Percentiles rank a stretch among this genome's conserved stretches.
Conservation (phyloP, 139 green algal genomes). For the Coelastrella sp. region DNA sequence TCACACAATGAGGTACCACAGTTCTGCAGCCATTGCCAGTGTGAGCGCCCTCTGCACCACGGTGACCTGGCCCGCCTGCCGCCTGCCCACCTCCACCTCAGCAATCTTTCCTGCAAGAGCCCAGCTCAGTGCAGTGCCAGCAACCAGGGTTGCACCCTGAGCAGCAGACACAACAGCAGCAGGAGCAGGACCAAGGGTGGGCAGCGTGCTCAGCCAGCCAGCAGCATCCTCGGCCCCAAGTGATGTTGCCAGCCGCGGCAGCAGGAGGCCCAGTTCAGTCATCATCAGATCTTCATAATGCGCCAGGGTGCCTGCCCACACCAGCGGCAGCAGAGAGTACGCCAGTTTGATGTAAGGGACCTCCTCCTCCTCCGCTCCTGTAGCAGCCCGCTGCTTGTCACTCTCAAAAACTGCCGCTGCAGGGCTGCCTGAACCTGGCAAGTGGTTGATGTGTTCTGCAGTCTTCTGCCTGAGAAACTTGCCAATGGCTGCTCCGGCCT, state of each 20-base stretch:
- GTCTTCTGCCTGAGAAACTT: neutral
- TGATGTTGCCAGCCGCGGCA: slow-evolving; percentile 41
- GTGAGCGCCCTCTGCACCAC: neutral
- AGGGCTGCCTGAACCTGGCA: neutral
- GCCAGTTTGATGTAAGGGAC: slow-evolving; percentile 37
- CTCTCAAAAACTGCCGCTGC: neutral
- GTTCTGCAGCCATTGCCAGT: neutral
- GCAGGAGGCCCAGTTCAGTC: slow-evolving; percentile 59
- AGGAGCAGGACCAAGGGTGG: slow-evolving; percentile 28
- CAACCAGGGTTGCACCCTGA: slow-evolving; percentile 66
- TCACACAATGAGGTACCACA: neutral
- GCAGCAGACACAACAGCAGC: slow-evolving; percentile 54
- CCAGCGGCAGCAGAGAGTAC: slow-evolving; percentile 78
- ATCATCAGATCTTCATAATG: slow-evolving; percentile 67
- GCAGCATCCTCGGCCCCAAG: neutral
- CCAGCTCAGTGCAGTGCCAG: slow-evolving; percentile 54
- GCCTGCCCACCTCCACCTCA: neutral
- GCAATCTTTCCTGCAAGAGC: slow-evolving; percentile 52
- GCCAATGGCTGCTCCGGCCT: neutral
- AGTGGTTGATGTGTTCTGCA: too few relatives aligned
- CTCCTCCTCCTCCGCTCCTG: neutral
- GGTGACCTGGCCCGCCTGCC: neutral
- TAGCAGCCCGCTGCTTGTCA: too few relatives aligned
- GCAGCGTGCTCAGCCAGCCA: slow-evolving; percentile 23
- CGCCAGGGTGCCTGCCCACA: slow-evolving; percentile 69